Percentiles rank a stretch among this genome's conserved stretches.
Evolutionary conservation across 768 basidiomycete genomes (phyloP).

Genomic region (Xerocomus spinulosus): DNA sequence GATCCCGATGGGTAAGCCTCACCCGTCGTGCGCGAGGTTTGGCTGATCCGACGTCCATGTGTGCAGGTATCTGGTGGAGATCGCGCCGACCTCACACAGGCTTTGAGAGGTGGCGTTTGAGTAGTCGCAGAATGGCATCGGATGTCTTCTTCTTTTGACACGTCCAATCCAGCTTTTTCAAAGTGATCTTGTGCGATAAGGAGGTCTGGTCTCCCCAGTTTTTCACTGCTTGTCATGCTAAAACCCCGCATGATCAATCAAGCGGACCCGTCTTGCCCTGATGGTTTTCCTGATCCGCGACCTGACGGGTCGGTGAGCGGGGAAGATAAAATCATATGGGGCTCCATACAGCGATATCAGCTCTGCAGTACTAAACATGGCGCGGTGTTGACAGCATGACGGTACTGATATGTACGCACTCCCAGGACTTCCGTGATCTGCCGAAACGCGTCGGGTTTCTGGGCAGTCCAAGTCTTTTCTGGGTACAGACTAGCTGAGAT

Average conservation of each 20-base stretch:
- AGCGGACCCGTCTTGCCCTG: background rate
- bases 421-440: background rate
- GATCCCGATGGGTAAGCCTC: slow-evolving; percentile 74
- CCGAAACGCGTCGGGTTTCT: background rate
- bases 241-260: background rate
- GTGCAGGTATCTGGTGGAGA: slow-evolving; percentile 58
- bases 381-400: background rate
- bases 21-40: background rate
- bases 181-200: background rate
- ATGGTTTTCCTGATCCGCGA: background rate
- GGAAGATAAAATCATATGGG: background rate
- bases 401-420: background rate
- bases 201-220: background rate
- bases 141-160: slow-evolving; percentile 1
- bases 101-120: slow-evolving; percentile 14
- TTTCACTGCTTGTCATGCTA: background rate
- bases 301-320: background rate
- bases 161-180: slow-evolving; percentile 3
- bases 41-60: background rate
- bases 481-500: too few relatives aligned
- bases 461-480: background rate
- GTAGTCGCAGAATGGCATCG: background rate
- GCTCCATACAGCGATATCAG: background rate
- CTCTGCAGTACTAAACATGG: too few relatives aligned
- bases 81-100: slow-evolving; percentile 37